These are phyloP conservation scores for Paxillus ammoniavirescens DNA, from an alignment of 768 basidiomycete genomes.

Conservation along the genomic window DNA sequence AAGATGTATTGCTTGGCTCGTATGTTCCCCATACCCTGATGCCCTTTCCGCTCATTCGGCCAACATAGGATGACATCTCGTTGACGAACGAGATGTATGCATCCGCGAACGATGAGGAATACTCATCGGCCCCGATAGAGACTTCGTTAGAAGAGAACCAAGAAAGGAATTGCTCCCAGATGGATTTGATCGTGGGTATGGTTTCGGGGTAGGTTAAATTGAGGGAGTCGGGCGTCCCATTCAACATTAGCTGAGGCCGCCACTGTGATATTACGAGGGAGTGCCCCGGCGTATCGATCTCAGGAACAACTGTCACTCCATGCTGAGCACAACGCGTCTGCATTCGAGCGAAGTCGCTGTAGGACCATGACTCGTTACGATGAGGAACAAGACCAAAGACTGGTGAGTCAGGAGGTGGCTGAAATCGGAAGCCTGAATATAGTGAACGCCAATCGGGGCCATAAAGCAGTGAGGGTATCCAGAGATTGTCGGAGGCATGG, in stretches of 20 bases:
- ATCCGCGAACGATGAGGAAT: constrained; percentile 34
- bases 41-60: constrained; percentile 30
- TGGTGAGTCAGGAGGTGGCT: constrained; percentile 33
- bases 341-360: constrained; percentile 29
- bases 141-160: constrained; percentile 41
- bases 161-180: constrained; percentile 42
- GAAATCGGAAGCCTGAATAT: constrained; percentile 43
- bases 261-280: constrained; percentile 44
- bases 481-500: constrained; percentile 43
- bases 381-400: constrained; percentile 35
- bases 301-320: constrained; percentile 41
- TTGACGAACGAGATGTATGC: constrained; percentile 45
- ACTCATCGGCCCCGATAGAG: constrained; percentile 48
- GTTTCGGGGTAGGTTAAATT: constrained; percentile 42
- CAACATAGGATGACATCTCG: constrained; percentile 39
- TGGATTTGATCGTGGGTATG: constrained; percentile 39
- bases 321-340: constrained; percentile 37
- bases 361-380: constrained; percentile 42
- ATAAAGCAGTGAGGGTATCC: constrained; percentile 40
- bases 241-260: constrained; percentile 41
- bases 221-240: constrained; percentile 34
- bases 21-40: constrained; percentile 44
- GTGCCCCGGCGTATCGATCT: constrained; percentile 45
- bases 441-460: constrained; percentile 39
- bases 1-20: constrained; percentile 35